Base-by-base conservation (phyloP, 1,284 basidiomycete species). In the Moniliophthora roreri region DNA sequence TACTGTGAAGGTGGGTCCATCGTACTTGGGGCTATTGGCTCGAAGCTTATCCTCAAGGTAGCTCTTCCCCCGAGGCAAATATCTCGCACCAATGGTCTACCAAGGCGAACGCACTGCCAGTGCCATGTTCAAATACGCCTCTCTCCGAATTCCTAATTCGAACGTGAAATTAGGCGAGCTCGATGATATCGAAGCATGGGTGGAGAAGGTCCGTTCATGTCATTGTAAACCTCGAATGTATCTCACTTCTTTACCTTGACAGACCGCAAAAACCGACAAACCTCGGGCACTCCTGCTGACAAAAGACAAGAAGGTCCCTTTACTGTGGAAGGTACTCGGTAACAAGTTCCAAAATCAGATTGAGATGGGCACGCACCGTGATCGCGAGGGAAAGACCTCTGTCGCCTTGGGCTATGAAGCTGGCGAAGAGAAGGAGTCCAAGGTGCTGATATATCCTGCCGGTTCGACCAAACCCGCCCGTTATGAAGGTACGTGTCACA, bases 291-390 rank as follows among this genome's bases (percentile, higher is more conserved):
- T 96, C 13, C 81, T 96, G 13, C 74, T 86, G 63, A 93, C 83
- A 62, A 88, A 80, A 71, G 86, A 79, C 58, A 89, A 85, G 58
- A 87, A 87, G 45, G 82, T 92, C 4, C 93, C 93, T 1, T 74
- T 95, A 26, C 73, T 95, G 48, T 95, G 93, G 93, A 86, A 90
- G 64, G 86, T 91, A 4, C 80, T 95, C 35, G 85, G 81, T 10
- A 90, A 91, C 65, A 88, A 87, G 58, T 89, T 87, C 66, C 68
- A 79, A 50, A 80, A 80, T 51, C 76, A 85, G 62, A 77, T 93
- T 20, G 76, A 75, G 23, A 82, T 94, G 58, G 89, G 79, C 2
- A 81, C 80, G 48, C 81, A 89, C 63, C 81, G 81, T 45, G 91
- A 94, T 66, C 77, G 79, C 13, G 76, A 84, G 47, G 87, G 84